Conservation (phyloP, 371 early-diverging fungal genomes). For the Lichtheimia ramosa region DNA sequence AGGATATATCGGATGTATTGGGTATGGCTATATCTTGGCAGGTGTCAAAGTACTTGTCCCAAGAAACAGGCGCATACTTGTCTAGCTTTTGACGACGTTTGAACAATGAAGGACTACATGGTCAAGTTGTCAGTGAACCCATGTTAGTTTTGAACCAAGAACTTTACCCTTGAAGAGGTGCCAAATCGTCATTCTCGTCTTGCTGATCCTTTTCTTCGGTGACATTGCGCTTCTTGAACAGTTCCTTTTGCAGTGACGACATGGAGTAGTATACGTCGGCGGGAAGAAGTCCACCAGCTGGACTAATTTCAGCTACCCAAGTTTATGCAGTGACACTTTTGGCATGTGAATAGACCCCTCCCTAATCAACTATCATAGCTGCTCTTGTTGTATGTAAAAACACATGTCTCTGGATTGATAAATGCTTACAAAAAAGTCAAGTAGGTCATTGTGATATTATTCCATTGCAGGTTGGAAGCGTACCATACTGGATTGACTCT, state of each 20-base stretch:
- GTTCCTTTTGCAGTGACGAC: conserved; percentile 44
- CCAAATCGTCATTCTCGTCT: not conserved
- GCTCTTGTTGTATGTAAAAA: no score
- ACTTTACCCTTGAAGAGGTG: not conserved
- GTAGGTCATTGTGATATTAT: no score
- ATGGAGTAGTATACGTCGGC: conserved; percentile 10
- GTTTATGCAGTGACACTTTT: no score
- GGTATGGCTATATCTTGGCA: conserved; percentile 24
- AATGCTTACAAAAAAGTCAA: no score
- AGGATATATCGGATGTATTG: conserved; percentile 33
- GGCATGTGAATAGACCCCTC: no score
- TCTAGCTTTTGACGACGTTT: not conserved
- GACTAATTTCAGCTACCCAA: no score
- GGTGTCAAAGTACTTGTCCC: conserved; percentile 43
- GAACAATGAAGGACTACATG: no score
- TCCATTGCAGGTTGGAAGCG: no score
- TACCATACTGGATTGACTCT: no score
- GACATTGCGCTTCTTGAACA: conserved; percentile 29
- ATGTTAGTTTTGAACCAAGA: not conserved
- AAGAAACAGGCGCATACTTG: conserved; percentile 26
- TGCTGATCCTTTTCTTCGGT: not conserved
- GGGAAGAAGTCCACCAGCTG: no score
- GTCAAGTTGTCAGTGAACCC: not conserved
- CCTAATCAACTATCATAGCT: no score
- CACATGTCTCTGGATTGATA: no score